Percentiles rank a stretch among this genome's conserved stretches.
Evolutionary conservation across 352 stramenopile genomes (phyloP).

Genomic region (Blastocystis sp.): DNA sequence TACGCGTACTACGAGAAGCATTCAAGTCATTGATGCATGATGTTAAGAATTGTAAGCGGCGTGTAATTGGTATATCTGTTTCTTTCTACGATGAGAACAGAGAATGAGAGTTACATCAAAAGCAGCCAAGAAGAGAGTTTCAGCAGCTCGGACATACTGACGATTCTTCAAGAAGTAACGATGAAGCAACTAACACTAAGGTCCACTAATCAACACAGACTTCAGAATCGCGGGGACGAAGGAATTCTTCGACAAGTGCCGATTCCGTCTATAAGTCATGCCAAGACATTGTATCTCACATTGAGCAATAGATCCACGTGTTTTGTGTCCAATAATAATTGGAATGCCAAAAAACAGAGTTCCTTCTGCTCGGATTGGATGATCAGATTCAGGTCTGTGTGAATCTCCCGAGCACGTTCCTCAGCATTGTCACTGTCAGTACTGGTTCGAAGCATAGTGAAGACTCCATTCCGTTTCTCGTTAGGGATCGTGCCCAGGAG

Average conservation of each 20-base stretch:
- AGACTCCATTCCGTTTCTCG: not conserved
- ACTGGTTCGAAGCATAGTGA: not conserved
- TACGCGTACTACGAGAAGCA: not conserved
- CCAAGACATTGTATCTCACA: not conserved
- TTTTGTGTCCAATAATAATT: not conserved
- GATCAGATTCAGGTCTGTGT: not conserved
- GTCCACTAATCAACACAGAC: not conserved
- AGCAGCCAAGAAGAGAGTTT: slow-evolving; percentile 14
- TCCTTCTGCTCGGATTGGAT: not conserved
- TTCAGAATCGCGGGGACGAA: not conserved
- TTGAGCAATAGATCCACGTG: slow-evolving; percentile 11
- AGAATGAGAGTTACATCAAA: not conserved
- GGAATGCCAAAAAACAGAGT: slow-evolving; percentile 23
- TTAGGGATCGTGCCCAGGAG: not conserved
- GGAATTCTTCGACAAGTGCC: slow-evolving; percentile 3
- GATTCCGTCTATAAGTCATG: not conserved
- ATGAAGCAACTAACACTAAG: not conserved
- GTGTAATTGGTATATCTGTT: not conserved
- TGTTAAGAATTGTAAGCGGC: slow-evolving; percentile 15
- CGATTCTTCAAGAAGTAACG: slow-evolving; percentile 56
- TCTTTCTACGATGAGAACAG: not conserved
- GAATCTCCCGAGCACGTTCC: not conserved
- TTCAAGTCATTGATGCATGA: slow-evolving; percentile 55
- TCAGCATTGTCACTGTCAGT: not conserved
- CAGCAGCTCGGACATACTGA: slow-evolving; percentile 5